Evolutionary conservation across 495 filamentous ascomycete species (phyloP), one percentile per base, ranked within the genome.

Genomic region (Rostrohypoxylon terebratum): DNA sequence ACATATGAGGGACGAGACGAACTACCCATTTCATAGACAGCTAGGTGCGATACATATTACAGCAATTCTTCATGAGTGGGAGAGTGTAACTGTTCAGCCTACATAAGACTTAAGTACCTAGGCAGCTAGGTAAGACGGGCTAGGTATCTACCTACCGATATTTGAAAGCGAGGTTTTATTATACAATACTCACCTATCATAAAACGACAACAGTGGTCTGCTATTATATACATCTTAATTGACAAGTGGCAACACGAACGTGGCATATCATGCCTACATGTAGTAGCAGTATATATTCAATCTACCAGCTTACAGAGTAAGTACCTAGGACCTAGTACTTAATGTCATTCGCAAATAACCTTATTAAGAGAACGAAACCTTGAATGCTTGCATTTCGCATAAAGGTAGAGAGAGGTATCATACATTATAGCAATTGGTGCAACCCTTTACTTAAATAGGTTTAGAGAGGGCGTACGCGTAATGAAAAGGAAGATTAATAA

Each of bases 191-290:
- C 62, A 16, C 65, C 65, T 65, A 69, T 73, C 66, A 69, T 58
- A 54, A 20, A 31, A 40, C 40, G 61, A 66, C 71, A 63, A 18
- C 51, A 57, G 16, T 31, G 60, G 42, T 23, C 47, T 50, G n/a
- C 21, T 16, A 36, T 63, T 16, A 36, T 63, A 66, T 57, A 50
- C 34, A 69, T 73, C 57, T 68, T 11, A 54, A 67, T 70, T 45
- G 62, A 69, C 71, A 74, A 69, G 66, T 74, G 66, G 66, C 71
- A 62, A 48, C 59, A 67, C 59, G 14, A 74, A 74, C 71, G 66
- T 70, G 71, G 62, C 71, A 73, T 65, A 51, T 62, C 40, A 42
- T 58, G 6, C n/a, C n/a, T n/a, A n/a, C n/a, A n/a, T n/a, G n/a
- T n/a, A n/a, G n/a, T n/a, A n/a, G n/a, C n/a, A n/a, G n/a, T n/a